Evolutionary conservation across 768 basidiomycete genomes (phyloP), one percentile per base, ranked within the genome.

Genomic region (Baorangia bicolor): DNA sequence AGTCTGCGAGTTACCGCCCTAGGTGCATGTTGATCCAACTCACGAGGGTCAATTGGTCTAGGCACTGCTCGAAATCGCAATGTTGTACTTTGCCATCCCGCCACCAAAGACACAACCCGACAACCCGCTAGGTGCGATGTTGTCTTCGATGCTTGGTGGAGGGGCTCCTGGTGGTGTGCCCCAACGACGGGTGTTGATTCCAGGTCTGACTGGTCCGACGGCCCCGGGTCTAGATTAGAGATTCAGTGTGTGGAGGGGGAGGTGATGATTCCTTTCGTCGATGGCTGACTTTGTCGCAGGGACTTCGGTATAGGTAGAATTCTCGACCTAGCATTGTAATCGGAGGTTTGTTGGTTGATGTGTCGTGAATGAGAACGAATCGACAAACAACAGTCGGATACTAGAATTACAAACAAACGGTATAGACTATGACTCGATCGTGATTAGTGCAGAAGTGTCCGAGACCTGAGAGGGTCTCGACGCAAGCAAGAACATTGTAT

Each of bases 91-190:
- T 73, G 87, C 87, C 9, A 87, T 98, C 46, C 88, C 92, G 8
- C 88, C 85, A 34, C 90, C 92, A 48, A 78, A 87, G 54, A 71
- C 74, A 51, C 82, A 86, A 68, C 80, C 83, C 12, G 84, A 78
- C 8, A 96, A 96, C 67, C 88, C 95, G 6, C 72, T 98, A 47
- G 90, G 87, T 28, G 92, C 94, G 28, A 89, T 98, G 80, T 74
- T 98, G 72, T 91, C 93, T 5, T 86, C 87, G 5, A 75, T 98
- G 68, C 88, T 98, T 55, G 94, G 94, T 27, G 92, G 92, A 8
- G 81, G 81, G 2, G 62, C 77, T 11, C 69, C 77, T 31, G 67
- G 67, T 8, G 49, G 69, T 20, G 58, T 30, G 1, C 61, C 71
- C n/a, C 62, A 62, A 43, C 65, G 70, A 33, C 63, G 70, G 20